Conservation (phyloP, 768 basidiomycete genomes). For the Cytidiella melzeri region DNA sequence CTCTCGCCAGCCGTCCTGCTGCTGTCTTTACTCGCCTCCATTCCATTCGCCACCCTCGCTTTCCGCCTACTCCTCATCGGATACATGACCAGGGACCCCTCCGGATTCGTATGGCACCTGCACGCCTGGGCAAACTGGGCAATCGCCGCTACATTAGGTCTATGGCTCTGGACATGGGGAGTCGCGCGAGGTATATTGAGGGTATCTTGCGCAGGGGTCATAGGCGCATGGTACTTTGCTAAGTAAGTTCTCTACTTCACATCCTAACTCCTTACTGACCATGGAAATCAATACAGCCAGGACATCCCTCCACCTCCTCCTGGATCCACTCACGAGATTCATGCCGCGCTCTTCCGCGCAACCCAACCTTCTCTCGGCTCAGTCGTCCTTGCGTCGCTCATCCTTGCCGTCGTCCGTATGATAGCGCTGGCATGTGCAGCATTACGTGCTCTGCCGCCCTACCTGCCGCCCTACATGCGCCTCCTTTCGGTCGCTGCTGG, state of each 20-base stretch:
- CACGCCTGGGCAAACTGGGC: conserved; percentile 72
- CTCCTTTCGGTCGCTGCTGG: conserved; percentile 31
- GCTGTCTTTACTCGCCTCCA: conserved; percentile 54
- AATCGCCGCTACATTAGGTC: conserved; percentile 41
- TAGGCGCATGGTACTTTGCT: conserved; percentile 90
- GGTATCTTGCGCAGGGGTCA: conserved; percentile 71
- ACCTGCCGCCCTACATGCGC: conserved; percentile 39
- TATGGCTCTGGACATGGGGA: conserved; percentile 74
- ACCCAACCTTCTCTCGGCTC: conserved; percentile 80
- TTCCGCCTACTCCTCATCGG: conserved; percentile 76
- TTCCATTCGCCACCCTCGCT: conserved; percentile 75
- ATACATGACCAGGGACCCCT: conserved; percentile 40
- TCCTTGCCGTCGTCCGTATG: conserved; percentile 65
- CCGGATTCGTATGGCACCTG: conserved; percentile 46
- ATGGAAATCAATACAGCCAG: conserved; percentile 18
- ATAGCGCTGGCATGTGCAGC: conserved; percentile 44
- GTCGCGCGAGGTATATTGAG: conserved; percentile 76
- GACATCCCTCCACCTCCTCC: conserved; percentile 33
- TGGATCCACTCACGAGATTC: conserved; percentile 64
- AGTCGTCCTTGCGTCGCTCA: conserved; percentile 67
- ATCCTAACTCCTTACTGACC: neutral
- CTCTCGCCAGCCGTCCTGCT: conserved; percentile 73
- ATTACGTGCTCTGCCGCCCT: conserved; percentile 53
- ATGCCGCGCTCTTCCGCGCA: conserved; percentile 72
- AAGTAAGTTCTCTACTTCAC: conserved; percentile 35